Evolutionary conservation across 2,329 filamentous ascomycete genomes (phyloP).

Genomic region (Neospermospora avenae): DNA sequence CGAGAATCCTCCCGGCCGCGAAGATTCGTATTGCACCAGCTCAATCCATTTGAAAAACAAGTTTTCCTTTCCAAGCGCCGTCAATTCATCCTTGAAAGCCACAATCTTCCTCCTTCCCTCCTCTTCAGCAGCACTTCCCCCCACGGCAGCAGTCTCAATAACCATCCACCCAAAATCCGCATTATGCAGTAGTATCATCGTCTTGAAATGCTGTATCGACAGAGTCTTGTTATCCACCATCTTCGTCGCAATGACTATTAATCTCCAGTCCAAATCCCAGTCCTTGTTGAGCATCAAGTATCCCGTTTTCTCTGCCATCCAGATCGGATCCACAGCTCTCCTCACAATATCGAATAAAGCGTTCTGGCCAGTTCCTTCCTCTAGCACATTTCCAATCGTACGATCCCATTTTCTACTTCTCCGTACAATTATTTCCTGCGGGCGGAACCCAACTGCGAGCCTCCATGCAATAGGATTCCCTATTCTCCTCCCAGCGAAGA

Average conservation of each 20-base stretch:
- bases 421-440: constrained; percentile 77
- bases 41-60: constrained; percentile 93
- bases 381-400: constrained; percentile 39
- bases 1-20: constrained; percentile 74
- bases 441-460: constrained; percentile 69
- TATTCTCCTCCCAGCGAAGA: constrained; percentile 57
- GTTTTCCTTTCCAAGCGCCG: constrained; percentile 76
- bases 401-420: constrained; percentile 71
- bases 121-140: constrained; percentile 52
- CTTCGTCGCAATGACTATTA: constrained; percentile 71
- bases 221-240: constrained; percentile 63
- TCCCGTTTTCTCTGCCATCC: constrained; percentile 75
- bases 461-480: constrained; percentile 71
- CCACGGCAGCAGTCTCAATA: constrained; percentile 56
- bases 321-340: constrained; percentile 64
- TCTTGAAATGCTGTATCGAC: constrained; percentile 64
- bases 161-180: constrained; percentile 69
- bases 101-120: constrained; percentile 71
- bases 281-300: constrained; percentile 81
- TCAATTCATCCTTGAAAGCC: constrained; percentile 73
- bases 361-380: constrained; percentile 48
- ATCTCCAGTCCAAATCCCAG: constrained; percentile 84
- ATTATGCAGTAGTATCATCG: constrained; percentile 66
- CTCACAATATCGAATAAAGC: constrained; percentile 61
- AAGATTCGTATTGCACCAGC: constrained; percentile 83